Conservation (phyloP, 306 rosid species). For the Psophocarpus tetragonolobus region DNA sequence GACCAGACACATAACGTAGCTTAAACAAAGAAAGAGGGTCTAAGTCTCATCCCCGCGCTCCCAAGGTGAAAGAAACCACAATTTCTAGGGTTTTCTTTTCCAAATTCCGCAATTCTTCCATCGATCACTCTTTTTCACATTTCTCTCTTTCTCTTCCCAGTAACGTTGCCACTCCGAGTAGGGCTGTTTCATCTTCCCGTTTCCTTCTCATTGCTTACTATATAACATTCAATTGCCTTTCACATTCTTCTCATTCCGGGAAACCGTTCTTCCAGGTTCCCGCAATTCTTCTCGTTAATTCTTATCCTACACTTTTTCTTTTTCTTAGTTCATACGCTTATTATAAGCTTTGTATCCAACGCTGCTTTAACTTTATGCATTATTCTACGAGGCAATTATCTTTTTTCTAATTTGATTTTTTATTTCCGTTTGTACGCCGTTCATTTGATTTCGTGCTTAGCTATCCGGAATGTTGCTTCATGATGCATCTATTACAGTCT, state of each 20-base stretch:
- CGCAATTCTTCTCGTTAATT: no score
- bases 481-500: slow-evolving; percentile 17
- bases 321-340: not conserved
- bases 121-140: slow-evolving; percentile 4
- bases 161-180: not conserved
- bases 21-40: not conserved
- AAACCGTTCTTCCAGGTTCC: no score
- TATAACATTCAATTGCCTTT: slow-evolving; percentile 22
- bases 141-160: not conserved
- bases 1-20: not conserved
- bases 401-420: slow-evolving; percentile 12
- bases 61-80: not conserved
- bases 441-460: slow-evolving; percentile 23
- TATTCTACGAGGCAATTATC: not conserved
- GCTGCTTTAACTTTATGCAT: not conserved
- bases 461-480: slow-evolving; percentile 2
- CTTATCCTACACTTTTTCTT: not conserved
- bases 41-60: not conserved
- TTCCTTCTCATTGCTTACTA: not conserved
- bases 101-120: slow-evolving; percentile 2
- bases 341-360: not conserved
- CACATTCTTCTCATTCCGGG: not conserved
- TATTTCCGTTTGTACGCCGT: not conserved
- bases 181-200: slow-evolving; percentile 6
- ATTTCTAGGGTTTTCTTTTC: slow-evolving; percentile 35